Base-by-base conservation (phyloP, 1,139 yeast genomes). In the Diutina siamensis region DNA sequence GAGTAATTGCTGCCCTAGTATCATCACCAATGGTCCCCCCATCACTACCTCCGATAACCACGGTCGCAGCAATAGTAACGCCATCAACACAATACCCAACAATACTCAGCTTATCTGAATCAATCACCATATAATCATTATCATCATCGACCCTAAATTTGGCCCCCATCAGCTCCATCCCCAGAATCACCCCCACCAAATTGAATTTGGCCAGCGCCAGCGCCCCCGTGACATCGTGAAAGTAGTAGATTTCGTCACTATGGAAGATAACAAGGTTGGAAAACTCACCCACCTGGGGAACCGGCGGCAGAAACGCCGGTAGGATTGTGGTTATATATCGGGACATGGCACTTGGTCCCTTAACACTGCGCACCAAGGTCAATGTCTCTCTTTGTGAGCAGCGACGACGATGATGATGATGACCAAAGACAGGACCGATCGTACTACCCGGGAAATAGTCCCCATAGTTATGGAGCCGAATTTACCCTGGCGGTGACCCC, bases 101-200 rank as follows among this genome's bases (percentile, higher is more conserved):
- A 38, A 38, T 38, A 15, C 32, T 21, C 21, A 15, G 19, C 1
- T 25, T 25, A 25, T 38, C 42, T 7, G 19, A n/a, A 3, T 22
- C 10, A 3, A 38, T 18, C 42, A 17, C 20, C 42, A 38, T 38
- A 15, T 38, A 38, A 12, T 38, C 42, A 5, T 38, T 25, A 17
- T 38, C 42, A 9, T 25, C n/a, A 10, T 12, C 32, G 13, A 17
- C 17, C 15, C 22, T 22, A 25, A 38, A 38, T 20, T 25, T 38
- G 33, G 13, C 7, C 5, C 32, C 33, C n/a, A 38, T 15, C 42
- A 17, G 31, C 8, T 25, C 32, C 8, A 38, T 4, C 20, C 42
- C 42, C 32, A 25, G 32, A 19, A 38, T 25, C n/a, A 38, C 32
- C 42, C 42, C 42, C 19, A 38, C 42, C 13, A 38, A 18, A 25